Evolutionary conservation across 2,329 filamentous ascomycete genomes (phyloP).

Genomic region (Xylariaceae sp.): DNA sequence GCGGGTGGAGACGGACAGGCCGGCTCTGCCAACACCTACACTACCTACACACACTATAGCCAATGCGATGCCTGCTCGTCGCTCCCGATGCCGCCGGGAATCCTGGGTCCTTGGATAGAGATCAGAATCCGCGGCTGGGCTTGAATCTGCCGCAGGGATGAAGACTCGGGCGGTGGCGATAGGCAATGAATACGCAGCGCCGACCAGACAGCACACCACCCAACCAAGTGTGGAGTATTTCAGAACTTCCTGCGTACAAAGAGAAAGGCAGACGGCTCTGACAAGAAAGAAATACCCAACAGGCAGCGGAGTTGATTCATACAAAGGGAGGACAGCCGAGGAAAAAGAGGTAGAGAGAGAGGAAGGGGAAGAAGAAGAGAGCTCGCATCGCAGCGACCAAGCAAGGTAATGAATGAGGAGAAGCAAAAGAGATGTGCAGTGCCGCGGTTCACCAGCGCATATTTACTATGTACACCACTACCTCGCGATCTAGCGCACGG

Average conservation of each 20-base stretch:
- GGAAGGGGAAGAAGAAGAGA: not conserved
- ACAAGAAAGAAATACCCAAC: not conserved
- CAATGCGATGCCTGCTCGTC: slow-evolving; percentile 7
- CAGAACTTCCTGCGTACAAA: not conserved
- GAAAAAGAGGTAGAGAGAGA: not conserved
- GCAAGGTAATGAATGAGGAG: not conserved
- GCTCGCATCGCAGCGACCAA: not conserved
- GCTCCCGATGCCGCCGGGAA: not conserved
- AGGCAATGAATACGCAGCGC: not conserved
- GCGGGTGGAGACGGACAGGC: slow-evolving; percentile 10
- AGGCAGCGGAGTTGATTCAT: not conserved
- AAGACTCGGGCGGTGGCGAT: not conserved
- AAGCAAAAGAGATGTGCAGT: not conserved
- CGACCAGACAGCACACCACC: not conserved
- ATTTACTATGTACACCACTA: not conserved
- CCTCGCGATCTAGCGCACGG: not conserved
- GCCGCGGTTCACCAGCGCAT: not conserved
- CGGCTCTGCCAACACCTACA: not conserved
- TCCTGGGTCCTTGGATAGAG: not conserved
- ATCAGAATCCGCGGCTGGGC: not conserved
- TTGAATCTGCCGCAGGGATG: not conserved
- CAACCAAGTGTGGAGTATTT: not conserved
- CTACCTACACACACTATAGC: slow-evolving; percentile 2
- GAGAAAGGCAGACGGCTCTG: not conserved
- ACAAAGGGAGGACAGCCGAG: not conserved